Conservation (phyloP, 345 rosid species). For the Durio zibethinus region DNA sequence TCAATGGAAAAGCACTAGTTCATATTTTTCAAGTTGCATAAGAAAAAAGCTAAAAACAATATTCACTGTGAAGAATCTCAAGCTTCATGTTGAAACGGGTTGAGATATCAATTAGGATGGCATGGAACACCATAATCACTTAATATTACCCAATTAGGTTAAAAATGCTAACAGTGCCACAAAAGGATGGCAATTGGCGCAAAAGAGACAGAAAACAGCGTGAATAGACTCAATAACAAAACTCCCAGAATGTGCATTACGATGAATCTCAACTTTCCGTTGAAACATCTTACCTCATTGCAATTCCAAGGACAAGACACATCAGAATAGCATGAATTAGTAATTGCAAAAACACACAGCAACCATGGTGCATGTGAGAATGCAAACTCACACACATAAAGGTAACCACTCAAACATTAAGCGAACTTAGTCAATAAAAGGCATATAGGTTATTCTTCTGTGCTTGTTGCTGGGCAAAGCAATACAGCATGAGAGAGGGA, state of each 20-base stretch:
- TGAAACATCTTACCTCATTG: neutral
- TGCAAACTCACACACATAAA: neutral
- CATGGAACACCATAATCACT: neutral
- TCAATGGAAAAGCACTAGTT: neutral
- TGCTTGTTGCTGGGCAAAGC: neutral
- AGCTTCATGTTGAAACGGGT: neutral
- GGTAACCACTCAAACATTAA: neutral
- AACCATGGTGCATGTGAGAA: neutral
- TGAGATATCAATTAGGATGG: neutral
- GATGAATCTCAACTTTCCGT: neutral
- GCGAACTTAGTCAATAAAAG: neutral
- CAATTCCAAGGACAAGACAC: neutral
- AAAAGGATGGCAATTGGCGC: neutral
- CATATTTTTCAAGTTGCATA: neutral
- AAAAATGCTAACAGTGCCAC: neutral
- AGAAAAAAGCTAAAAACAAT: neutral
- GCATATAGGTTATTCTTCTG: neutral
- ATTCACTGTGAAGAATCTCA: neutral
- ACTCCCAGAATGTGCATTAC: neutral
- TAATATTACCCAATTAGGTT: neutral
- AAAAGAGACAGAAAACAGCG: neutral
- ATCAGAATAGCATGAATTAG: neutral
- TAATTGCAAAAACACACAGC: neutral
- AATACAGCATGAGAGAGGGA: neutral
- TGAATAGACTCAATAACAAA: neutral